Evolutionary conservation across 1,284 basidiomycete species (phyloP), one percentile per base, ranked within the genome.

Genomic region (Ceratobasidium sp.): DNA sequence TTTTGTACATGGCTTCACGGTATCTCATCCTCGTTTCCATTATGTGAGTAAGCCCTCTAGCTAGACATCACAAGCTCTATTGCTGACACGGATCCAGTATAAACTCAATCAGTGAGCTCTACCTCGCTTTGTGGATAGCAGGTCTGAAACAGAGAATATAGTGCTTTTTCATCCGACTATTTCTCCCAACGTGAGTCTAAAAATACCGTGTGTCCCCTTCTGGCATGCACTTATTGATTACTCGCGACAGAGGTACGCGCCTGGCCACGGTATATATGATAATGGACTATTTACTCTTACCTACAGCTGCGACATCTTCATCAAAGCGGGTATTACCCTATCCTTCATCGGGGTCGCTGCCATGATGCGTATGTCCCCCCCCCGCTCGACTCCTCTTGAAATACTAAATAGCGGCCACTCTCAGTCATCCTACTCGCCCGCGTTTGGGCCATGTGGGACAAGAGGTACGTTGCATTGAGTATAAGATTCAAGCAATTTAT

Each of bases 141-240:
- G 11, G 11, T 11, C 36, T 41, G 36, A 5, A 41, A 41, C 36
- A 41, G 11, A 5, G 4, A 11, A 4, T 41, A 1, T 44, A 60
- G 59, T 60, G 24, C 59, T 60, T 31, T 60, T 60, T 44, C 59
- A 60, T 24, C 59, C 59, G 44, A 22, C 59, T 3, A 60, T 60
- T 24, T 60, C 59, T 6, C 59, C 59, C 36, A 44, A 44, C 59
- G 59, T 60, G 44, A 44, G 59, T 44, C 29, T 17, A 7, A 33
- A 4, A 33, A 33, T 19, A 57, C 31, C 11, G 1, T 14, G 4
- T n/a, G 2, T 36, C n/a, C n/a, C n/a, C 31, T 19, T 15, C 5
- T 27, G 56, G 33, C 6, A 41, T 4, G 4, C 11, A 57, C 31
- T 17, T 8, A 6, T 2, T n/a, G 2, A 7, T 29, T 33, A 17